Conservation (phyloP, 305 asterid genomes). For the Plantago lanceolata region DNA sequence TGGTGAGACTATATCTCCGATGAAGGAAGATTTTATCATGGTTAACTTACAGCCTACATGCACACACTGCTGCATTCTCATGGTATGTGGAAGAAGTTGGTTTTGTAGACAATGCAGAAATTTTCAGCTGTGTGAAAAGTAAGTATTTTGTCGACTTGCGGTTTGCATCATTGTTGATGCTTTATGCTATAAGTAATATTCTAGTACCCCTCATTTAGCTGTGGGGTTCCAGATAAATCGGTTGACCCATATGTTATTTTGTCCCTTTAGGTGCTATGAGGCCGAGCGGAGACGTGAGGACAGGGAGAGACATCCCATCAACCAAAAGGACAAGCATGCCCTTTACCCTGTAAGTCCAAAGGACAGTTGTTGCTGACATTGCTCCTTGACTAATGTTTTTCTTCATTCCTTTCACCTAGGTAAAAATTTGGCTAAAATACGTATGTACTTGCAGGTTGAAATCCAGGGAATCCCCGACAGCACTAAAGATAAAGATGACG, state of each 20-base stretch:
- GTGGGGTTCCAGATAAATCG: background rate
- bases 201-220: no score
- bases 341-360: slow-evolving; percentile 60
- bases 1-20: slow-evolving; percentile 90
- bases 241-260: background rate
- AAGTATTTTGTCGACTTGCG: slow-evolving; percentile 26
- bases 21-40: slow-evolving; percentile 99
- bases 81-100: slow-evolving; percentile 94
- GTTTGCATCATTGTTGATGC: slow-evolving; percentile 1
- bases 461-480: slow-evolving; percentile 58
- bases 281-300: slow-evolving; percentile 78
- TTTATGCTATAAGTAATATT: background rate
- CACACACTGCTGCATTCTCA: slow-evolving; percentile 80
- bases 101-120: slow-evolving; percentile 80
- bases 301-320: slow-evolving; percentile 78
- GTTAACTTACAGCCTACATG: slow-evolving; percentile 94
- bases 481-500: slow-evolving; percentile 87
- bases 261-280: slow-evolving; percentile 69
- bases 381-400: slow-evolving; percentile 4
- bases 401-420: background rate
- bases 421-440: slow-evolving; percentile 19
- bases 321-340: slow-evolving; percentile 70
- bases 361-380: background rate
- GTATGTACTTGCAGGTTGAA: slow-evolving; percentile 56
- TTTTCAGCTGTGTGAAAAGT: slow-evolving; percentile 89